Evolutionary conservation across 1,284 basidiomycete genomes (phyloP).

Genomic region (Austroboletus olivaceoglutinosus): DNA sequence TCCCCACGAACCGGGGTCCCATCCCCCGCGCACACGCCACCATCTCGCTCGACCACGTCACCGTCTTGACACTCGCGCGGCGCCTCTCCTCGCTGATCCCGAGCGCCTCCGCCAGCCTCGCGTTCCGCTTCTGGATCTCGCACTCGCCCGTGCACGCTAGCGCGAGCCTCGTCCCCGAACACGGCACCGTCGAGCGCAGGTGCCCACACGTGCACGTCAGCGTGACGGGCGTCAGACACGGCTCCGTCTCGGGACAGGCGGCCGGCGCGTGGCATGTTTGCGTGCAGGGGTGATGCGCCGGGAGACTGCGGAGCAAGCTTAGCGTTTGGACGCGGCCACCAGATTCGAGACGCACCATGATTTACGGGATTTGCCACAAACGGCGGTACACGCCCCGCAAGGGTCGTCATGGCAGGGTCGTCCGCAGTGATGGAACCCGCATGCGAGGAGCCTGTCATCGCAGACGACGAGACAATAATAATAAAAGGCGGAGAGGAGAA

Average conservation of each 20-base stretch:
- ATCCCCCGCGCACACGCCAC: constrained; percentile 49
- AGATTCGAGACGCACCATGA: constrained; percentile 57
- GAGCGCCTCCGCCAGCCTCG: constrained; percentile 81
- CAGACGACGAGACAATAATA: not conserved
- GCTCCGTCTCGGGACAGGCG: constrained; percentile 72
- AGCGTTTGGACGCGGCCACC: not conserved
- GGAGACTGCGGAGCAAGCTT: constrained; percentile 40
- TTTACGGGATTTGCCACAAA: constrained; percentile 81
- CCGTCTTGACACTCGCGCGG: constrained; percentile 27
- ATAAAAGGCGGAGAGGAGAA: not conserved
- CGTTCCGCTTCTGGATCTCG: constrained; percentile 79
- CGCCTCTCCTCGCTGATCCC: constrained; percentile 63
- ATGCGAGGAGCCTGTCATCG: constrained; percentile 56
- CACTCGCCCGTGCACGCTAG: constrained; percentile 83
- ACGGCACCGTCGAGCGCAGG: constrained; percentile 67
- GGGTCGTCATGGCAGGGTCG: constrained; percentile 75
- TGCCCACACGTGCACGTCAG: constrained; percentile 81
- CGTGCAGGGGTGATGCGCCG: constrained; percentile 68
- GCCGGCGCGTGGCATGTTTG: constrained; percentile 83
- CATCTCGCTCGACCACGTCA: constrained; percentile 63
- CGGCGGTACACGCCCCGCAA: constrained; percentile 73
- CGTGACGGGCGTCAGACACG: constrained; percentile 65
- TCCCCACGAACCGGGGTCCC: constrained; percentile 57
- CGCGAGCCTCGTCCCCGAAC: constrained; percentile 48
- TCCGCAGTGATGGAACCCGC: constrained; percentile 86